These are phyloP conservation scores for Arthonia radiata DNA, from an alignment of 495 filamentous ascomycete genomes.

Conservation along the genomic window DNA sequence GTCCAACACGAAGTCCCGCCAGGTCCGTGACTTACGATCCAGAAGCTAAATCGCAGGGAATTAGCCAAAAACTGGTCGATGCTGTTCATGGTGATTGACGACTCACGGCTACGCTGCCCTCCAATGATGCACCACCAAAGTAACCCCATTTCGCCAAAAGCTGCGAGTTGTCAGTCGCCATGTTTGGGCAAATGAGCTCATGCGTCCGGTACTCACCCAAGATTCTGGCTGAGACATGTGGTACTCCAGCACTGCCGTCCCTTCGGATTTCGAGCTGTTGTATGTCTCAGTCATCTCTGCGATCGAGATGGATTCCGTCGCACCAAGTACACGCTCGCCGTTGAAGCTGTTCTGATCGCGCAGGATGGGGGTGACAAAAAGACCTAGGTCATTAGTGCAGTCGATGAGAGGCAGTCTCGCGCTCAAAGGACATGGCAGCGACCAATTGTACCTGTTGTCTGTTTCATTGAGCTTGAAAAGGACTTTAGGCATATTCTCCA, in stretches of 20 bases:
- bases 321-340: slow-evolving; percentile 20
- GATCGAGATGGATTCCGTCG: slow-evolving; percentile 24
- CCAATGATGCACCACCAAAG: slow-evolving; percentile 3
- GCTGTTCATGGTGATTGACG: too few species aligned
- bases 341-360: slow-evolving; percentile 14
- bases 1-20: too few species aligned
- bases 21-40: too few species aligned
- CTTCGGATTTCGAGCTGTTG: slow-evolving; percentile 20
- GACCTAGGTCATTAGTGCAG: slow-evolving; percentile 24
- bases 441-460: slow-evolving; percentile 7
- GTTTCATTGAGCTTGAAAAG: slow-evolving; percentile 7
- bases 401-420: slow-evolving; percentile 28
- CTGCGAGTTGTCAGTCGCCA: slow-evolving; percentile 28
- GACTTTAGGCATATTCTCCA: too few species aligned
- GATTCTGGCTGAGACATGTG: slow-evolving; percentile 21
- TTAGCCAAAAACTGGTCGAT: too few species aligned
- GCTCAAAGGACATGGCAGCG: slow-evolving; percentile 18
- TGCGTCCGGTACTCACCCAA: slow-evolving; percentile 16
- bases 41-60: too few species aligned
- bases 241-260: slow-evolving; percentile 20
- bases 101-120: neutral
- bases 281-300: slow-evolving; percentile 23
- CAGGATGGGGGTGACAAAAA: slow-evolving; percentile 28
- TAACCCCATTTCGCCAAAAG: slow-evolving; percentile 8
- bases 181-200: slow-evolving; percentile 19